Conservation (phyloP, 495 filamentous ascomycete species). For the Neohortaea acidophila region DNA sequence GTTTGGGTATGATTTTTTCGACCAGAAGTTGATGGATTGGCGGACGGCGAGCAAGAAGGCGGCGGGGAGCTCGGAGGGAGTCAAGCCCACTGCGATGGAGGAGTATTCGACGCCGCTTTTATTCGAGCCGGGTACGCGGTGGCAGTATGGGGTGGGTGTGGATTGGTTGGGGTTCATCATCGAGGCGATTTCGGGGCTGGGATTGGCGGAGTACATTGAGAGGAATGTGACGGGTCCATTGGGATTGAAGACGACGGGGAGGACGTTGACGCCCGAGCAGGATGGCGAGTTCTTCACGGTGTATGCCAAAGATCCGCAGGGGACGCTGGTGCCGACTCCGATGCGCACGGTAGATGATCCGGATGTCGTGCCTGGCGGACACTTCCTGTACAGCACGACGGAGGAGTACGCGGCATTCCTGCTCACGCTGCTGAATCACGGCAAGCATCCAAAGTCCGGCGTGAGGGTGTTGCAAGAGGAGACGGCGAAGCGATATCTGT, state of each 20-base stretch:
- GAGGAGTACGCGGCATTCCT: slow-evolving; percentile 1
- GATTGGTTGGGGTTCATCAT: slow-evolving; percentile 19
- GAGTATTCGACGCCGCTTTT: slow-evolving; percentile 12
- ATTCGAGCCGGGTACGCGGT: slow-evolving; percentile 22
- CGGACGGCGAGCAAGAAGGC: not conserved
- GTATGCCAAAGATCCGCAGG: not conserved
- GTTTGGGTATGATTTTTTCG: slow-evolving; percentile 4
- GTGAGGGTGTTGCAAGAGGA: not conserved
- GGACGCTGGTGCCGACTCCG: not conserved
- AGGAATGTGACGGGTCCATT: not conserved
- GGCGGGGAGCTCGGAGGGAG: not conserved
- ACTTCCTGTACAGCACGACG: not conserved
- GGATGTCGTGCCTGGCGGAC: slow-evolving; percentile 1
- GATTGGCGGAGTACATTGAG: slow-evolving; percentile 1
- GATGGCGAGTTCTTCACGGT: not conserved
- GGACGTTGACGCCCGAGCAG: not conserved
- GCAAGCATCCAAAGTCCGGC: not conserved
- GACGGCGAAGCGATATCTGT: not conserved
- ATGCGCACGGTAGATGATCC: not conserved
- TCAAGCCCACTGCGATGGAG: not conserved
- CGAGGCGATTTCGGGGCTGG: not conserved
- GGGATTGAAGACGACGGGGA: not conserved
- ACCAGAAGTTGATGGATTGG: not conserved
- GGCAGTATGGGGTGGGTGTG: slow-evolving; percentile 17
- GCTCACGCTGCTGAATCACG: not conserved